Base-by-base conservation (phyloP, 2,329 filamentous ascomycete genomes). In the Fusarium siculi region DNA sequence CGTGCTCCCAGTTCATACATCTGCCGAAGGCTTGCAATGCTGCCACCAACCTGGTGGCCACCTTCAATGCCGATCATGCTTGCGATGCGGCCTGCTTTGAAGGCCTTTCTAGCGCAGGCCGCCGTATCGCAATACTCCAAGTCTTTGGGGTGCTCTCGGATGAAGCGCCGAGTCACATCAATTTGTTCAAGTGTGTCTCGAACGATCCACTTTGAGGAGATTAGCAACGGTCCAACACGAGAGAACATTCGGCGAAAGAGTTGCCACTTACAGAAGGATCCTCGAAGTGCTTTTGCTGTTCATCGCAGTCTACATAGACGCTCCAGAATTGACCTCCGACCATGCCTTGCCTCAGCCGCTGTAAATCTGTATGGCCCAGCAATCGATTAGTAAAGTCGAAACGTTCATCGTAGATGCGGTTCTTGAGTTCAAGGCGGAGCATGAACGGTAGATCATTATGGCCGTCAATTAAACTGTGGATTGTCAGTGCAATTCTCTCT, bases 21-120 rank as follows among this genome's bases (percentile, higher is more conserved):
- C 59, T 81, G 80, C 11, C 82, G 78, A 28, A 84, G 78, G 21
- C 76, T 77, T 2, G 79, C 79, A 32, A 82, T 79, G 52, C 76
- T 78, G 12, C 78, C 77, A 2, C 81, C 82, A 4, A 81, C 73
- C 69, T 82, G 80, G 61, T 83, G 82, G 9, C 74, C 65, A 21
- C 81, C 82, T 70, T 84, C 82, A 18, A 82, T 79, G 2, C 82
- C 82, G 49, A 83, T 78, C 73, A 82, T 82, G 53, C 79, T 81
- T 2, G 81, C 77, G 11, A 84, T 81, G 14, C 73, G 77, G 3
- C 81, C 81, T 3, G 63, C 44, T 25, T 74, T 72, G 63, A 83
- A 83, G 0, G 81, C 79, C 8, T 67, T 65, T 6, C 65, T 74
- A 16, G 77, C 76, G 23, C 80, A 80, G 6, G 67, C 64, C 4